Conservation (phyloP, 306 rosid genomes). For the Vicia sativa region DNA sequence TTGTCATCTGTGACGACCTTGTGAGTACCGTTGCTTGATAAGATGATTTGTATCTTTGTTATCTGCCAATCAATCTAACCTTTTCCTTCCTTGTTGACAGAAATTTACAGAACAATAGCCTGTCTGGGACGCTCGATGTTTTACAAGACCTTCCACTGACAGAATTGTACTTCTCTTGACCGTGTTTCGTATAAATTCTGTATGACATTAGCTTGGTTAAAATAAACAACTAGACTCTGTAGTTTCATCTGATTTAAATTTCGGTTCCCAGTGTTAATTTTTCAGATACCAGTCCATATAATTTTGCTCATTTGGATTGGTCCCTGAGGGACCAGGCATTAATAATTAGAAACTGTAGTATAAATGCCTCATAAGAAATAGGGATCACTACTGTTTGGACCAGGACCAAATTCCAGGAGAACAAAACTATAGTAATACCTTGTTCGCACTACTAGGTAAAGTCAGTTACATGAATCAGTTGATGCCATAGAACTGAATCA, state of each 20-base stretch:
- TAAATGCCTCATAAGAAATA: background rate
- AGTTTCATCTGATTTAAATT: constrained; percentile 4
- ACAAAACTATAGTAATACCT: background rate
- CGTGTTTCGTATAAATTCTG: constrained; percentile 34
- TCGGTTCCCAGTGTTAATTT: background rate
- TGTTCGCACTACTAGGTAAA: background rate
- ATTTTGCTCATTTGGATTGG: constrained; percentile 9
- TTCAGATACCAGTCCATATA: background rate
- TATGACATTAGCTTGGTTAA: constrained; percentile 16
- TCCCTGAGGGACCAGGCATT: background rate
- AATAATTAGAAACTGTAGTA: background rate
- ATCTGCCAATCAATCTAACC: constrained; percentile 35
- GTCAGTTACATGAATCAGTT: background rate
- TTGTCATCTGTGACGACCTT: constrained; percentile 68
- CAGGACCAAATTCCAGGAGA: background rate
- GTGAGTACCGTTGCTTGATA: constrained; percentile 61
- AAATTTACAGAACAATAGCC: constrained; percentile 75
- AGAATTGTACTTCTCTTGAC: constrained; percentile 70
- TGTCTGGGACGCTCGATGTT: constrained; percentile 76
- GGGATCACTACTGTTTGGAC: background rate
- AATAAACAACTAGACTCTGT: background rate
- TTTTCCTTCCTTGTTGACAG: constrained; percentile 56
- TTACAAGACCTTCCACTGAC: constrained; percentile 76
- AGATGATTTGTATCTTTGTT: constrained; percentile 23
- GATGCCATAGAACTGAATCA: background rate